Conservation (phyloP, 106 monocot species). For the Iris macrosiphon region DNA sequence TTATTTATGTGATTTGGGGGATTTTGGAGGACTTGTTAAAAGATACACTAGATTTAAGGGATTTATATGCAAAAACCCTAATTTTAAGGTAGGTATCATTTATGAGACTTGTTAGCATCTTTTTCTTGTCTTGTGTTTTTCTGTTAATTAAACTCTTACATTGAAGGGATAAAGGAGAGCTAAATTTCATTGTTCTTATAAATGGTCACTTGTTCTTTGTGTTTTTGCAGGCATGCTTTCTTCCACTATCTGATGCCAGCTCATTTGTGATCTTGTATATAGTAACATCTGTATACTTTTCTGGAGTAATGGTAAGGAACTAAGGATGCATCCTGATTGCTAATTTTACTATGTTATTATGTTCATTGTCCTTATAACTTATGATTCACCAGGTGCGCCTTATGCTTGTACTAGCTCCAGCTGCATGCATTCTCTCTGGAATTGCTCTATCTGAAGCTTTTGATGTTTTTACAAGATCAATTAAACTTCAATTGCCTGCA, state of each 20-base stretch:
- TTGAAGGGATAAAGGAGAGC: background rate
- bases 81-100: background rate
- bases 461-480: slow-evolving; percentile 72
- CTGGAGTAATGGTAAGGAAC: slow-evolving; percentile 93
- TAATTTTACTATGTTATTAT: background rate
- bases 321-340: background rate
- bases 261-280: slow-evolving; percentile 85
- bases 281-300: slow-evolving; percentile 96
- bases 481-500: slow-evolving; percentile 66
- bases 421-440: slow-evolving; percentile 96
- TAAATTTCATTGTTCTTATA: background rate
- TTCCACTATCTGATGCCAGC: slow-evolving; percentile 96
- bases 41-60: too few species aligned
- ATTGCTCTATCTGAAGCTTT: slow-evolving; percentile 94
- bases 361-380: slow-evolving; percentile 6
- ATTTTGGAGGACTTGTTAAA: too few species aligned
- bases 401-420: slow-evolving; percentile 99
- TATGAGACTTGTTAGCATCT: background rate
- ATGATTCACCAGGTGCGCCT: slow-evolving; percentile 69
- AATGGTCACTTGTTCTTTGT: background rate
- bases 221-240: slow-evolving; percentile 82
- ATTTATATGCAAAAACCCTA: too few species aligned
- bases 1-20: too few species aligned
- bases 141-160: background rate
- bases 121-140: background rate